These are phyloP conservation scores for Triticum timopheevii DNA, from an alignment of 176 grass and related monocot genomes.

Conservation along the genomic window DNA sequence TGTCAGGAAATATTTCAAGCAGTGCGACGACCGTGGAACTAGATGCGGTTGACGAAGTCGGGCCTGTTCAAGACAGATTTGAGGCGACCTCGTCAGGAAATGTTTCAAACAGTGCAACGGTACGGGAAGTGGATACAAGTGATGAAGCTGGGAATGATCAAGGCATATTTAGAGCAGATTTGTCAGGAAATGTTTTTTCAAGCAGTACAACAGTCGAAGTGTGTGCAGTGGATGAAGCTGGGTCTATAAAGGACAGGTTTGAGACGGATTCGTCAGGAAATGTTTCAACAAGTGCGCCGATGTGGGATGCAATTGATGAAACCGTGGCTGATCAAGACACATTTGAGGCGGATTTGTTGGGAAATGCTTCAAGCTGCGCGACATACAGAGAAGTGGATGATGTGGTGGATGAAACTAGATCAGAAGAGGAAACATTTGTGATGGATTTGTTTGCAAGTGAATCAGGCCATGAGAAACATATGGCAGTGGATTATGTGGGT, in stretches of 20 bases:
- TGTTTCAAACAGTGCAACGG: neutral
- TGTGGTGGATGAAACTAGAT: neutral
- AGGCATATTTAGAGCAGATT: neutral
- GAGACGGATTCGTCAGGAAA: neutral
- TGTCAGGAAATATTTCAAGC: neutral
- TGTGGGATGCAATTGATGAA: neutral
- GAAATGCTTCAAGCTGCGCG: neutral
- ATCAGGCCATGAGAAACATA: neutral
- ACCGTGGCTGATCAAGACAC: neutral
- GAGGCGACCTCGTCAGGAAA: neutral
- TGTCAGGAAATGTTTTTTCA: neutral
- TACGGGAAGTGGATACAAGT: neutral
- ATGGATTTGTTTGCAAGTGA: neutral
- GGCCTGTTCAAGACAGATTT: neutral
- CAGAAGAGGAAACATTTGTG: neutral
- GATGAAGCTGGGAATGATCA: conserved; percentile 6
- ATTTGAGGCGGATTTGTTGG: neutral
- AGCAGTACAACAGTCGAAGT: neutral
- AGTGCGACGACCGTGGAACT: neutral
- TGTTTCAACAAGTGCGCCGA: conserved; percentile 12
- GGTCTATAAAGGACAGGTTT: conserved; percentile 16
- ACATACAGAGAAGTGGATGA: neutral
- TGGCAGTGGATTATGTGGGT: neutral
- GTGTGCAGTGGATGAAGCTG: neutral
- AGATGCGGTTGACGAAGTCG: neutral